These are phyloP conservation scores for Arabidopsis arenosa DNA, from an alignment of 345 rosid species.

Conservation along the genomic window DNA sequence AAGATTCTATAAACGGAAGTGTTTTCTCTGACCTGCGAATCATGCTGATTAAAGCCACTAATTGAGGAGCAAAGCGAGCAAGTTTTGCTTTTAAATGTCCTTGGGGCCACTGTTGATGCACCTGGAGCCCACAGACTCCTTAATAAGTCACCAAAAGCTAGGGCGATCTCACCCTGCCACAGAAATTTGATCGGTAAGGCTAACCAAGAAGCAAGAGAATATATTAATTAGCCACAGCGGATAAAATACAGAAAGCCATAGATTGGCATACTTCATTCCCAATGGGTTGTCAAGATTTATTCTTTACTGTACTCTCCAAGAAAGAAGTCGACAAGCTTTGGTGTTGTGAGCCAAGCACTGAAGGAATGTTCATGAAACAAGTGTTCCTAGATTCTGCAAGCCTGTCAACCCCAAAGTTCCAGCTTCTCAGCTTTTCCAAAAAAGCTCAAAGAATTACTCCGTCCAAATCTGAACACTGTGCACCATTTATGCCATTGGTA, in stretches of 20 bases:
- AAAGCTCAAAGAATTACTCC: constrained; percentile 52
- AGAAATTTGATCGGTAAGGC: constrained; percentile 29
- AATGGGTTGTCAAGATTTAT: constrained; percentile 87
- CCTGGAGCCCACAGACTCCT: constrained; percentile 97
- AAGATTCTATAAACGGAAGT: constrained; percentile 36
- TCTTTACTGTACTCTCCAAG: constrained; percentile 89
- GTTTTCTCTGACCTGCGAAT: constrained; percentile 85
- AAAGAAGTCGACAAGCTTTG: constrained; percentile 94
- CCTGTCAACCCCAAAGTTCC: constrained; percentile 96
- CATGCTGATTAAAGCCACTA: constrained; percentile 97
- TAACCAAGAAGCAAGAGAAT: constrained; percentile 24
- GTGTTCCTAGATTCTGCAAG: constrained; percentile 97
- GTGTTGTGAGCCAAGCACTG: constrained; percentile 99
- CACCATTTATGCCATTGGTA: constrained; percentile 63
- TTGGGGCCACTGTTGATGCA: constrained; percentile 82
- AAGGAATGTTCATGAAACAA: constrained; percentile 96
- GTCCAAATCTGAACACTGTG: constrained; percentile 51
- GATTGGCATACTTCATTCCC: constrained; percentile 83
- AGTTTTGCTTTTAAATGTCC: constrained; percentile 92
- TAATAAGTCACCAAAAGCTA: constrained; percentile 90
- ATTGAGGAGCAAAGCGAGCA: constrained; percentile 95
- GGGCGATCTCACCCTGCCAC: constrained; percentile 91
- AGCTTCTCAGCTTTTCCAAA: constrained; percentile 76
- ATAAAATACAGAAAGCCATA: constrained; percentile 28
- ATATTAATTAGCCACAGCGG: constrained; percentile 10